Evolutionary conservation across 2,329 filamentous ascomycete genomes (phyloP).

Genomic region (Cucurbitaria berberidis): DNA sequence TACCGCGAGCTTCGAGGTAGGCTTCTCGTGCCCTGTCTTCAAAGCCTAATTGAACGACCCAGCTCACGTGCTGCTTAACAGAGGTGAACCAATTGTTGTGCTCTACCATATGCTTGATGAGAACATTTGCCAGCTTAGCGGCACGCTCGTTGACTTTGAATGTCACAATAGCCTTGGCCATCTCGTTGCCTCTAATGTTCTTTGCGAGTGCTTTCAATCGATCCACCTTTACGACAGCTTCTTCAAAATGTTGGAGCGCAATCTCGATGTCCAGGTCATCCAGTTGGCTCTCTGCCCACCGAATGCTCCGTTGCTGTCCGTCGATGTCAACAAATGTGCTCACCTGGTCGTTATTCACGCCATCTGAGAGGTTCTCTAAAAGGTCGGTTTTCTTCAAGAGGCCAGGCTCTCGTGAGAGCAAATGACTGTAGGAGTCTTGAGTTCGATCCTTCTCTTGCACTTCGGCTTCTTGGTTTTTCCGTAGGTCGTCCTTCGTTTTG

Average conservation of each 20-base stretch:
- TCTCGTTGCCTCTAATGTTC: slow-evolving; percentile 80
- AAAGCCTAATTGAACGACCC: slow-evolving; percentile 85
- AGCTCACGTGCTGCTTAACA: slow-evolving; percentile 80
- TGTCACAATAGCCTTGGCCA: slow-evolving; percentile 90
- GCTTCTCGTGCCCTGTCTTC: slow-evolving; percentile 88
- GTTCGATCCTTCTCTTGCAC: slow-evolving; percentile 85
- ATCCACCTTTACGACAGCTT: slow-evolving; percentile 82
- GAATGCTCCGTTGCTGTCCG: slow-evolving; percentile 92
- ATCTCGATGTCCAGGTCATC: slow-evolving; percentile 97
- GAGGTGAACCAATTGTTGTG: slow-evolving; percentile 77
- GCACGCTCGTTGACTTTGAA: slow-evolving; percentile 90
- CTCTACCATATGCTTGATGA: slow-evolving; percentile 78
- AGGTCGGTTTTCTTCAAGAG: slow-evolving; percentile 80
- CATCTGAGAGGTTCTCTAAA: slow-evolving; percentile 73
- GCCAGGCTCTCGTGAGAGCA: slow-evolving; percentile 77
- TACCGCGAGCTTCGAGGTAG: slow-evolving; percentile 80
- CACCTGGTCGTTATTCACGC: slow-evolving; percentile 71
- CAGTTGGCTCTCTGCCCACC: slow-evolving; percentile 94
- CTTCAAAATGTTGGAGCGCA: slow-evolving; percentile 85
- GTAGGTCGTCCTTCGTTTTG: slow-evolving; percentile 89
- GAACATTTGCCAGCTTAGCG: slow-evolving; percentile 73
- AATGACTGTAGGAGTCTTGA: slow-evolving; percentile 84
- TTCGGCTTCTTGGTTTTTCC: slow-evolving; percentile 83
- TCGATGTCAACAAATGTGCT: slow-evolving; percentile 91
- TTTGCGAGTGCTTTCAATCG: slow-evolving; percentile 80